Evolutionary conservation across 176 grass and related monocot genomes (phyloP).

Genomic region (Dactylis glomerata): DNA sequence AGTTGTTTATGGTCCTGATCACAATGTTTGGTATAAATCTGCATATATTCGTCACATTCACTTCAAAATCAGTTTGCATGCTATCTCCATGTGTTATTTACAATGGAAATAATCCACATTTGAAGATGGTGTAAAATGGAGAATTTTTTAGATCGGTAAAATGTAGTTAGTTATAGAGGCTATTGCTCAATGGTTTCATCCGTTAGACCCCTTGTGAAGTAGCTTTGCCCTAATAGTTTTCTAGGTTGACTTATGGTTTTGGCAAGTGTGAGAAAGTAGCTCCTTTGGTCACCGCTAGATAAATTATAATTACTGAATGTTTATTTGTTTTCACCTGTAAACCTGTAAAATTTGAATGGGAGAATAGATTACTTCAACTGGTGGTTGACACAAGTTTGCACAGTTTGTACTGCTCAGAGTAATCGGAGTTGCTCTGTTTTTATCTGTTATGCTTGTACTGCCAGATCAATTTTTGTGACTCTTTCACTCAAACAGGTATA

Average conservation of each 20-base stretch:
- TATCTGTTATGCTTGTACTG: neutral
- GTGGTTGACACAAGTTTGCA: neutral
- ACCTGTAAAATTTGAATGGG: neutral
- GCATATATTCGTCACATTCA: neutral
- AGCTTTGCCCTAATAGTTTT: neutral
- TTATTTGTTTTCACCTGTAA: neutral
- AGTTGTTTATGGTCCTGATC: neutral
- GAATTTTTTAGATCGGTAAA: no score
- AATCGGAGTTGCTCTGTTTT: neutral
- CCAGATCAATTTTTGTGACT: neutral
- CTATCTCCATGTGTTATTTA: neutral
- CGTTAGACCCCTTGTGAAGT: neutral
- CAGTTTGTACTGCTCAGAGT: neutral
- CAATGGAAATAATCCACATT: neutral
- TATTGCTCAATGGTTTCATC: neutral
- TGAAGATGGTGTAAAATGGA: no score
- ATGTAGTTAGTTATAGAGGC: neutral
- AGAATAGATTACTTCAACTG: neutral
- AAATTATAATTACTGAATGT: neutral
- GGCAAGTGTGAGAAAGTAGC: neutral
- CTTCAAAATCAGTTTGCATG: neutral
- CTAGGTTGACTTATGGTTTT: neutral
- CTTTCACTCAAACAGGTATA: slow-evolving; percentile 45
- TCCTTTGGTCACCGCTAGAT: neutral
- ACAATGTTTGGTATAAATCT: neutral